Conservation (phyloP, 805 yeast species). For the Henningerozyma blattae region DNA sequence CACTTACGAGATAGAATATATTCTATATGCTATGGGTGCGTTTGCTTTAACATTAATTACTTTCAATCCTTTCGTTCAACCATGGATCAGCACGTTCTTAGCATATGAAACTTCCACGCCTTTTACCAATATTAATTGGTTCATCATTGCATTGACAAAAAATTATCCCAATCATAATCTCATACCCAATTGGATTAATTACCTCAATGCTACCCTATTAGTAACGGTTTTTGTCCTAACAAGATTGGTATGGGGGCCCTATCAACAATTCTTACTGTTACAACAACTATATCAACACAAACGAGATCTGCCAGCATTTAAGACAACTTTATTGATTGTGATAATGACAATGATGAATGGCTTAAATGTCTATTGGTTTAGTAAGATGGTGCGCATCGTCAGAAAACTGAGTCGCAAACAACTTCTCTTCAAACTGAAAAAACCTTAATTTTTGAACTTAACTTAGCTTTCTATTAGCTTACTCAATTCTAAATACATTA, state of each 20-base stretch:
- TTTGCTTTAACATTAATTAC: conserved; percentile 54
- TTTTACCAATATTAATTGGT: conserved; percentile 89
- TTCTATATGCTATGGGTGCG: conserved; percentile 76
- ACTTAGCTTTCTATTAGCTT: too few relatives aligned
- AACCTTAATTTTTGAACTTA: too few relatives aligned
- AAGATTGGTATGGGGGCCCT: conserved; percentile 80
- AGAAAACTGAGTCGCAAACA: conserved; percentile 41
- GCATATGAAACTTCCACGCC: conserved; percentile 85
- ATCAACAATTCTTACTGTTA: conserved; percentile 47
- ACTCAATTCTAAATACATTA: too few relatives aligned
- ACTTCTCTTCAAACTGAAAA: too few relatives aligned
- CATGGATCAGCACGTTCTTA: conserved; percentile 72
- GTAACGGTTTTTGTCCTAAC: conserved; percentile 61
- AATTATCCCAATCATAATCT: conserved; percentile 1
- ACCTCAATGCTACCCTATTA: conserved; percentile 62
- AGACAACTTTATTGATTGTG: conserved; percentile 36
- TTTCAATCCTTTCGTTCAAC: conserved; percentile 62
- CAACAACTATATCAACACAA: conserved; percentile 34
- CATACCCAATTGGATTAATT: conserved; percentile 41
- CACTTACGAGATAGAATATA: conserved; percentile 67
- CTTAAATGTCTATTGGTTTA: conserved; percentile 78
- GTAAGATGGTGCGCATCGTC: conserved; percentile 75
- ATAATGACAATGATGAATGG: conserved; percentile 52
- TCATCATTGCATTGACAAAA: neutral
- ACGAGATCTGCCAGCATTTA: conserved; percentile 32